Evolutionary conservation across 2,329 filamentous ascomycete genomes (phyloP).

Genomic region (Dactylellina drechsleri): DNA sequence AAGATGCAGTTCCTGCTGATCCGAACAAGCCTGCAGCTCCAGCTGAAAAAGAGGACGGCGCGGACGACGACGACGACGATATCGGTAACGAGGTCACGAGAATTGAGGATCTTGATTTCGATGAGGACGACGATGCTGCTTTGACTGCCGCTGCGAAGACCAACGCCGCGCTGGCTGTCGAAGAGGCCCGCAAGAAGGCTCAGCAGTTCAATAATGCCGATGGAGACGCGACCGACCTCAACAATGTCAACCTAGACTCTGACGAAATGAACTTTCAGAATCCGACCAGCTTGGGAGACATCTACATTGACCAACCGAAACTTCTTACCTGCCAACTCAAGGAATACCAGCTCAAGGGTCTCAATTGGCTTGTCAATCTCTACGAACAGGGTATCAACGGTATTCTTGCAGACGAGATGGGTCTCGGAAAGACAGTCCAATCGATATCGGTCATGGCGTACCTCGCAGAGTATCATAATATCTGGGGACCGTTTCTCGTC

Average conservation of each 20-base stretch:
- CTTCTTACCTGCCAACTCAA: conserved; percentile 94
- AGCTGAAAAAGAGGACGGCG: not conserved
- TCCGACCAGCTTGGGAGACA: conserved; percentile 90
- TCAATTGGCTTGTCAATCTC: conserved; percentile 98
- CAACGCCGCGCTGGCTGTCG: conserved; percentile 94
- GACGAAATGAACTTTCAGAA: conserved; percentile 99
- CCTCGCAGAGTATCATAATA: conserved; percentile 94
- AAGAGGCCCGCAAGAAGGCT: conserved; percentile 91
- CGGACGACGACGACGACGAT: conserved; percentile 63
- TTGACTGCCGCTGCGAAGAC: conserved; percentile 87
- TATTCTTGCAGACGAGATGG: conserved; percentile 98
- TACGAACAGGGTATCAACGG: conserved; percentile 99
- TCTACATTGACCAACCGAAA: conserved; percentile 93
- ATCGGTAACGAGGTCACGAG: conserved; percentile 80
- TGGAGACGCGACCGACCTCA: conserved; percentile 16
- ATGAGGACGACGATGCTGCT: conserved; percentile 87
- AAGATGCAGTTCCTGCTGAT: conserved; percentile 67
- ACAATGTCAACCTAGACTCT: conserved; percentile 69
- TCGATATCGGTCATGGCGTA: conserved; percentile 99
- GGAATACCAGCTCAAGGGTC: conserved; percentile 98
- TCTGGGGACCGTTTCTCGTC: conserved; percentile 97
- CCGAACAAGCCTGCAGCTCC: conserved; percentile 13
- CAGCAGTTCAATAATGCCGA: conserved; percentile 76
- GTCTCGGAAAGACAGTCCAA: conserved; percentile 98
- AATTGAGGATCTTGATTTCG: conserved; percentile 94